These are phyloP conservation scores for Carallia pectinifolia DNA, from an alignment of 345 rosid genomes.

Conservation along the genomic window DNA sequence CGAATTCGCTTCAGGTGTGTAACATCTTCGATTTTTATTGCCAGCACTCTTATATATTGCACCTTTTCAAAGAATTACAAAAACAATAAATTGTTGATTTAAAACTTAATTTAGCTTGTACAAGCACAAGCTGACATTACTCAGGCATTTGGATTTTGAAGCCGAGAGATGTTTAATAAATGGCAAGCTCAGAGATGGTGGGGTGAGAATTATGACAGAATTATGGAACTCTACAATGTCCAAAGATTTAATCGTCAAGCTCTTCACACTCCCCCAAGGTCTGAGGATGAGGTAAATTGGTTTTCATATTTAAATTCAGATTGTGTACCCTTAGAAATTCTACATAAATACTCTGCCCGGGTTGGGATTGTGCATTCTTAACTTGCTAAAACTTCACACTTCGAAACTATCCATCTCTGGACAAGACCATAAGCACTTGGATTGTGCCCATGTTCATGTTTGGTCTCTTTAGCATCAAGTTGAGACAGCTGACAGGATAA, in stretches of 20 bases:
- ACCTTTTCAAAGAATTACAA: too few relatives aligned
- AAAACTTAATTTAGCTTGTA: background rate
- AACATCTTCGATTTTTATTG: too few relatives aligned
- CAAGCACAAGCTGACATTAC: constrained; percentile 21
- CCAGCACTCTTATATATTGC: too few relatives aligned
- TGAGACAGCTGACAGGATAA: too few relatives aligned
- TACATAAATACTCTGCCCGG: background rate
- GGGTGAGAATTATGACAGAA: constrained; percentile 92
- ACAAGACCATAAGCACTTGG: too few relatives aligned
- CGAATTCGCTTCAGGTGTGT: constrained; percentile 91
- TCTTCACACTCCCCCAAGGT: constrained; percentile 83
- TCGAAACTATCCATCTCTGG: background rate
- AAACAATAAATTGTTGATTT: background rate
- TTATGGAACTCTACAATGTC: constrained; percentile 96
- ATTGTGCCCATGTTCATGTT: too few relatives aligned
- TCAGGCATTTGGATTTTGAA: constrained; percentile 35
- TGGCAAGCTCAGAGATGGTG: constrained; percentile 99
- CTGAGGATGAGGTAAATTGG: constrained; percentile 74
- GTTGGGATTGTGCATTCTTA: background rate
- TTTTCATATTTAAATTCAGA: background rate
- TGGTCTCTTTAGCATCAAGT: too few relatives aligned
- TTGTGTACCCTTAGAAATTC: background rate
- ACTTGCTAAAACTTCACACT: background rate
- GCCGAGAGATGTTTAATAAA: constrained; percentile 96
- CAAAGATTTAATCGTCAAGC: constrained; percentile 96